Conservation (phyloP, 176 grass and related monocot species). For the Neostapfia colusana region DNA sequence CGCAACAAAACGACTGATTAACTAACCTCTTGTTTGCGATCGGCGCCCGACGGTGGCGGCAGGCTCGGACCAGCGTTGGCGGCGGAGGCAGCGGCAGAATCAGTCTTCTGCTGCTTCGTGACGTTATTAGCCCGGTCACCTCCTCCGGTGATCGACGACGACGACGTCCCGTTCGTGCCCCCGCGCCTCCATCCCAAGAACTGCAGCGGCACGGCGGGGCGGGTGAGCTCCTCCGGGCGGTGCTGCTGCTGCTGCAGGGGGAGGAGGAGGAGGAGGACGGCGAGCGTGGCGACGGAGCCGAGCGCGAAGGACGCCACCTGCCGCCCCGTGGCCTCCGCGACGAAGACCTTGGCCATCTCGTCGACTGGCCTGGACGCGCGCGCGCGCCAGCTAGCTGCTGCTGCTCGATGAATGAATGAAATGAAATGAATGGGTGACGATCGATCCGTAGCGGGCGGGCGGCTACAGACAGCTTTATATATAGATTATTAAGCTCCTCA, state of each 20-base stretch:
- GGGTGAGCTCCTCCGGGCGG: conserved; percentile 21
- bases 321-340: conserved; percentile 6
- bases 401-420: too few species aligned
- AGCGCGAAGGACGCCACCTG: conserved; percentile 40
- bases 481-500: too few species aligned
- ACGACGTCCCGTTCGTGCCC: not conserved
- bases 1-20: too few species aligned
- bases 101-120: not conserved
- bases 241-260: too few species aligned
- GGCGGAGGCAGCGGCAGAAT: accelerated
- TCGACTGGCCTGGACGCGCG: too few species aligned
- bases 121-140: not conserved
- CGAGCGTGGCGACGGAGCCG: conserved; percentile 37
- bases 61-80: not conserved
- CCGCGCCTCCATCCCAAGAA: not conserved
- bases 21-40: too few species aligned
- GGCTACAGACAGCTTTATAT: too few species aligned
- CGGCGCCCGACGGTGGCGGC: not conserved
- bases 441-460: too few species aligned
- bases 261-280: conserved; percentile 37
- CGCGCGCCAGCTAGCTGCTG: too few species aligned
- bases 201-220: not conserved
- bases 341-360: conserved; percentile 1
- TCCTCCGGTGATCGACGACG: not conserved
- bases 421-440: too few species aligned